Percentiles rank a stretch among this genome's conserved stretches.
Conservation (phyloP, 1,139 yeast species). For the Saccharomyces pastorianus region DNA sequence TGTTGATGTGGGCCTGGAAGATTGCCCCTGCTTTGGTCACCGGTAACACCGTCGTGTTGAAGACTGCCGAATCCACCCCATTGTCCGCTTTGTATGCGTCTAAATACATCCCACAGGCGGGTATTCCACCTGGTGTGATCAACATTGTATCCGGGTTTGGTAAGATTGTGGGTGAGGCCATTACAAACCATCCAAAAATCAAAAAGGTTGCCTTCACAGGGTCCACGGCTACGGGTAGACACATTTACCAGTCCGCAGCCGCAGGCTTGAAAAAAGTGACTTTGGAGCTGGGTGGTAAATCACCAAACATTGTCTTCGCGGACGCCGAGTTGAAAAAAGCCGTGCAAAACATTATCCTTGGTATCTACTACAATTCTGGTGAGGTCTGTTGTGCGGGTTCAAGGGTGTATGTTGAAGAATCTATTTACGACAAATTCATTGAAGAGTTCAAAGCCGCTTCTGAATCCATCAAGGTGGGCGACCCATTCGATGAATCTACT, state of each 20-base stretch:
- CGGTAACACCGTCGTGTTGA: slow-evolving; percentile 53
- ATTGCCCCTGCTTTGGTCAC: slow-evolving; percentile 55
- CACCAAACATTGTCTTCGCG: slow-evolving; percentile 51
- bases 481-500: slow-evolving; percentile 50
- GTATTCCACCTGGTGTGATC: slow-evolving; percentile 52
- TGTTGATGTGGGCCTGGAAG: slow-evolving; percentile 57
- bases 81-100: slow-evolving; percentile 49
- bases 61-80: slow-evolving; percentile 56
- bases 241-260: slow-evolving; percentile 48
- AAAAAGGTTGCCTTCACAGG: slow-evolving; percentile 57
- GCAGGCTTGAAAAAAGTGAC: slow-evolving; percentile 50
- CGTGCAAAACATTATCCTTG: slow-evolving; percentile 38
- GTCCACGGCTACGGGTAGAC: slow-evolving; percentile 53
- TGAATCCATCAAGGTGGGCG: slow-evolving; percentile 44
- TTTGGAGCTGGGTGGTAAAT: slow-evolving; percentile 57
- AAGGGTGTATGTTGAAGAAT: slow-evolving; percentile 52
- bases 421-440: slow-evolving; percentile 44
- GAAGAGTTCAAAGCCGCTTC: slow-evolving; percentile 41
- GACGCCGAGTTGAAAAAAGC: slow-evolving; percentile 47
- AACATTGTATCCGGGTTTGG: slow-evolving; percentile 54
- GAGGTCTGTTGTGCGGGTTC: slow-evolving; percentile 65
- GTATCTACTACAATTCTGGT: slow-evolving; percentile 52
- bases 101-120: slow-evolving; percentile 44
- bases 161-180: slow-evolving; percentile 50
- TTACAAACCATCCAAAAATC: slow-evolving; percentile 43